These are phyloP conservation scores for Cantharellus anzutake DNA, from an alignment of 768 basidiomycete genomes.

Conservation along the genomic window DNA sequence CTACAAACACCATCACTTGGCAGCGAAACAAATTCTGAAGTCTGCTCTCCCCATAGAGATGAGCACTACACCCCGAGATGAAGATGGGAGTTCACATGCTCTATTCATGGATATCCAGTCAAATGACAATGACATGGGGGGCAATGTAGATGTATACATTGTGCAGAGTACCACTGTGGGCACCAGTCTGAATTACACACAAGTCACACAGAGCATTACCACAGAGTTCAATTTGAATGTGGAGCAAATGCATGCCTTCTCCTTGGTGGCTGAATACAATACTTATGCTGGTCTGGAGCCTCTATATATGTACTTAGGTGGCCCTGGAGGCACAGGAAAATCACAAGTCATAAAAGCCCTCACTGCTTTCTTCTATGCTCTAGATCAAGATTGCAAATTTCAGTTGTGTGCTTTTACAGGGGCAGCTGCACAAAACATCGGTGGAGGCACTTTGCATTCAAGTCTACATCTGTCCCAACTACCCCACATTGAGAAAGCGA, in stretches of 20 bases:
- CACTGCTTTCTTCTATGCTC: constrained; percentile 2
- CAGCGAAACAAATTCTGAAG: too few relatives aligned
- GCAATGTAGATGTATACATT: too few relatives aligned
- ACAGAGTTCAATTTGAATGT: not conserved
- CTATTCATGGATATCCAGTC: too few relatives aligned
- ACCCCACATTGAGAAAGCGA: not conserved
- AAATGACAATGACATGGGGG: too few relatives aligned
- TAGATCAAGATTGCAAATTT: not conserved
- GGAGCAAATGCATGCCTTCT: not conserved
- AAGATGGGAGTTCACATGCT: too few relatives aligned
- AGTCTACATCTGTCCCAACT: constrained; percentile 1
- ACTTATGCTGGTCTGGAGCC: not conserved
- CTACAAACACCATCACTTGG: too few relatives aligned
- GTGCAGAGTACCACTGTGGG: too few relatives aligned
- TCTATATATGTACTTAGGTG: constrained; percentile 5
- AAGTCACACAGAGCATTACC: too few relatives aligned
- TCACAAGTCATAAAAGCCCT: constrained; percentile 8
- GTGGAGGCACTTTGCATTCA: constrained; percentile 6
- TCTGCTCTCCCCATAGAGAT: too few relatives aligned
- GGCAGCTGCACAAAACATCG: constrained; percentile 6
- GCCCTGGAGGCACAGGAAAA: constrained; percentile 10
- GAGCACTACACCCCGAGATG: too few relatives aligned
- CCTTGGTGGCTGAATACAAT: not conserved
- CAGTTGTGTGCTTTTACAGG: constrained; percentile 6
- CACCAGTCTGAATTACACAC: too few relatives aligned